Evolutionary conservation across 768 basidiomycete species (phyloP).

Genomic region (Lactarius quietus): DNA sequence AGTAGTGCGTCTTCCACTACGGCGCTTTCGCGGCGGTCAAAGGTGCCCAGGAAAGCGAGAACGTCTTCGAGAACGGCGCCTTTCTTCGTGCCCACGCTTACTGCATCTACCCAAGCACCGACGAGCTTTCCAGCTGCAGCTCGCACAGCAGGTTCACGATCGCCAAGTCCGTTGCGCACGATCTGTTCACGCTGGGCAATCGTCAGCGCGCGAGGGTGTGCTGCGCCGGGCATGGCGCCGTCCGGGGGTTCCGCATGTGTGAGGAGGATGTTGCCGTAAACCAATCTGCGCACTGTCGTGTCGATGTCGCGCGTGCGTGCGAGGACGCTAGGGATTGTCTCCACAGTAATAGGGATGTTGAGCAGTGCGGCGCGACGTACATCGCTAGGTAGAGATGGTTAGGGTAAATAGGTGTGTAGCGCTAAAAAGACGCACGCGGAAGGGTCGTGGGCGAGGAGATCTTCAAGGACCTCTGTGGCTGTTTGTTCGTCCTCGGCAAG

Average conservation of each 20-base stretch:
- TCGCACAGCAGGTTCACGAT: slow-evolving; percentile 73
- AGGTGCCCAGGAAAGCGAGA: slow-evolving; percentile 49
- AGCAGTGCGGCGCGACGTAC: slow-evolving; percentile 78
- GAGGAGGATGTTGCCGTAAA: slow-evolving; percentile 60
- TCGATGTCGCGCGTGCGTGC: slow-evolving; percentile 80
- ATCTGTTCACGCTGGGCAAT: slow-evolving; percentile 74
- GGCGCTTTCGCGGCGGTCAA: slow-evolving; percentile 54
- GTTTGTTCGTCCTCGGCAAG: slow-evolving; percentile 48
- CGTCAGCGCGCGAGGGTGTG: slow-evolving; percentile 62
- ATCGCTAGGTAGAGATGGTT: slow-evolving; percentile 48
- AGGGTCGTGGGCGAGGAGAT: slow-evolving; percentile 65
- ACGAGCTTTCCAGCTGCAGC: slow-evolving; percentile 70
- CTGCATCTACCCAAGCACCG: slow-evolving; percentile 68
- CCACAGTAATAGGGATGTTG: slow-evolving; percentile 56
- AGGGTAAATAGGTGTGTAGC: neutral
- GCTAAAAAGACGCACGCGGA: slow-evolving; percentile 56
- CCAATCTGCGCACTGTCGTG: slow-evolving; percentile 62
- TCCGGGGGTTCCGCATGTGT: slow-evolving; percentile 33
- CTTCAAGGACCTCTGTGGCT: slow-evolving; percentile 59
- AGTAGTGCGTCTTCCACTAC: slow-evolving; percentile 73
- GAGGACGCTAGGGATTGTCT: slow-evolving; percentile 64
- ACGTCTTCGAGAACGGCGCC: slow-evolving; percentile 38
- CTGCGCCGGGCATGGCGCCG: slow-evolving; percentile 37
- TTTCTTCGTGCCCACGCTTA: slow-evolving; percentile 40
- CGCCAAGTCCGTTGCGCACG: slow-evolving; percentile 78